Evolutionary conservation across 805 yeast species (phyloP), one percentile per base, ranked within the genome.

Genomic region (Yarrowia porcina): DNA sequence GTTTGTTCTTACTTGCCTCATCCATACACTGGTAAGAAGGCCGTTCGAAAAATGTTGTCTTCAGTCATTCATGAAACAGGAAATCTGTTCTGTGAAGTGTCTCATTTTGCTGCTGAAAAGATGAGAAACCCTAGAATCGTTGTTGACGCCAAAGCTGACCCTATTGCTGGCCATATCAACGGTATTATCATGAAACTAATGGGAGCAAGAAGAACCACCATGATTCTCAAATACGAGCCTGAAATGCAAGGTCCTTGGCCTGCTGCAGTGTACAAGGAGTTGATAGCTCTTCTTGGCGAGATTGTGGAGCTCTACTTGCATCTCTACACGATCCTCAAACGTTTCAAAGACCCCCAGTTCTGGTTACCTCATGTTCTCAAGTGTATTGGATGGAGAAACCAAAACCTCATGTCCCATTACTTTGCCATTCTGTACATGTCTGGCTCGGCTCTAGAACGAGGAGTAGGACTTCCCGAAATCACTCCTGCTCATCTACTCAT

Each of bases 221-320:
- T 33, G 30, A 54, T 70, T 17, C 62, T 72, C n/a, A 64, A 68
- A 21, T 74, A 65, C 57, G 77, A 74, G 66, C 77, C 77, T 0
- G 70, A 73, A 2, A 42, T 74, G 27, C 65, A 68, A 1, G 77
- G 77, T 6, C 61, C 65, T 4, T 74, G 75, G 69, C 77, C 77
- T 4, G 64, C 67, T 6, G 67, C 69, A 6, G 67, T 71, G 27
- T 74, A 74, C 64, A 63, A 64, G 47, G 64, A 72, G 36, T 66
- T 74, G 39, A 64, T 72, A 23, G 61, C 65, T 11, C 65, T 69
- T 9, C 64, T 65, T 7, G 61, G 62, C 6, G 76, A 74, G 39
- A 12, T 72, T 13, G 47, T 69, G 6, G 66, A 68, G 62, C 49
- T 74, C 27, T 67, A 66, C 25, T 66, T 70, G 35, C 63, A 70